Evolutionary conservation across 257 asterid species (phyloP).

Genomic region (Fraxinus anomala): DNA sequence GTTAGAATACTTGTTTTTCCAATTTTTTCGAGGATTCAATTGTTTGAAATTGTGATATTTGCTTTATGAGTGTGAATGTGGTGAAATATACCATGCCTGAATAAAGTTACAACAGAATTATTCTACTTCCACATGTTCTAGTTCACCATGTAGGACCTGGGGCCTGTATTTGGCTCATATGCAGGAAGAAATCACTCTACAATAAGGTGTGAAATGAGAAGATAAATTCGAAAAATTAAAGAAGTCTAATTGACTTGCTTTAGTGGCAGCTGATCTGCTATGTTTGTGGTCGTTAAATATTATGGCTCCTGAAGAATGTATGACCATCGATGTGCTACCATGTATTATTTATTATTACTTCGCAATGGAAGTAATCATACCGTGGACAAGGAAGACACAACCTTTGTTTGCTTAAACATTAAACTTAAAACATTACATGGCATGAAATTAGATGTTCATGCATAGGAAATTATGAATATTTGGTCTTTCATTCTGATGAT

Average conservation of each 20-base stretch:
- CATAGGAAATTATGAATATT: slow-evolving; percentile 11
- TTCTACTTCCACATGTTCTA: neutral
- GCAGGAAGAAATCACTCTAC: neutral
- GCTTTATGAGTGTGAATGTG: neutral
- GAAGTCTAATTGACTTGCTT: neutral
- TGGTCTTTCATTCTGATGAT: slow-evolving; percentile 28
- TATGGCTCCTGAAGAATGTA: neutral
- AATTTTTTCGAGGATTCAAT: slow-evolving; percentile 4
- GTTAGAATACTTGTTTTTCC: slow-evolving; percentile 21
- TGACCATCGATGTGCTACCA: neutral
- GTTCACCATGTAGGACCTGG: neutral
- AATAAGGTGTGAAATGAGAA: neutral
- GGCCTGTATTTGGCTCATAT: neutral
- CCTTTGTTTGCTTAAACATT: neutral
- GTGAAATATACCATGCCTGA: neutral
- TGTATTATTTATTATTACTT: neutral
- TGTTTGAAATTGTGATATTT: slow-evolving; percentile 14
- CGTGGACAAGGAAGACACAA: neutral
- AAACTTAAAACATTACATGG: neutral
- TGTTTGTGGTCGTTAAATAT: neutral
- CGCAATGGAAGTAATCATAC: neutral
- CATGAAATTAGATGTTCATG: neutral
- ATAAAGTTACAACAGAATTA: neutral
- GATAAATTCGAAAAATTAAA: neutral
- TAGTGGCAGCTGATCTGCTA: neutral